Evolutionary conservation across 306 rosid genomes (phyloP), one percentile per base, ranked within the genome.

Genomic region (Inga laurina): DNA sequence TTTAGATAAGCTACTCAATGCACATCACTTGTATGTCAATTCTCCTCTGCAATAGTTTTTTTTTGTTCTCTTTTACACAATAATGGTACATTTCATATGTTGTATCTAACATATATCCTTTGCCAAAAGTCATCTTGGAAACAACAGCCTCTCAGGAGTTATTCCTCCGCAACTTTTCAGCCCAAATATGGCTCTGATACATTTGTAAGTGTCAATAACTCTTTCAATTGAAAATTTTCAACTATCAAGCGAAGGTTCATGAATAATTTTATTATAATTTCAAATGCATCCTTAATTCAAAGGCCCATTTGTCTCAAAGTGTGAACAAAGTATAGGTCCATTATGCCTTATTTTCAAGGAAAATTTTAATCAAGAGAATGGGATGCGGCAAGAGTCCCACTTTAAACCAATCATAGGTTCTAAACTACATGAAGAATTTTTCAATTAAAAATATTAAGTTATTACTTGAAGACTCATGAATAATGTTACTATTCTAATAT

Each of bases 41-140:
- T 84, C 67, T 73, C 34, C 77, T 68, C 16, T 76, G 82, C 43
- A 76, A 7, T 56, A 67, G 15, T 41, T n/a, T n/a, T n/a, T n/a
- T 65, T 18, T 66, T 4, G 18, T 54, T 35, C 54, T 68, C 19
- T 22, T n/a, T 79, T 51, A 11, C 67, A 61, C 13, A 62, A 83
- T 43, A 22, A 21, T 19, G 27, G 5, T 72, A 73, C 78, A 21
- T 56, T 48, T 76, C 74, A 4, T 9, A 34, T 52, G 12, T 5
- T 54, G n/a, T 41, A 57, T 70, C 64, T 82, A 59, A 76, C 61
- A 39, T n/a, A 69, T 71, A 56, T 44, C 41, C 81, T 27, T 62
- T 59, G 24, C 78, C 30, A 75, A 41, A 89, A 91, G 92, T 84
- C 94, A 91, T 85, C 75, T 91, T 78, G 90, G 90, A 81, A 88